Evolutionary conservation across 2,329 filamentous ascomycete species (phyloP).

Genomic region (Cytospora leucostoma): DNA sequence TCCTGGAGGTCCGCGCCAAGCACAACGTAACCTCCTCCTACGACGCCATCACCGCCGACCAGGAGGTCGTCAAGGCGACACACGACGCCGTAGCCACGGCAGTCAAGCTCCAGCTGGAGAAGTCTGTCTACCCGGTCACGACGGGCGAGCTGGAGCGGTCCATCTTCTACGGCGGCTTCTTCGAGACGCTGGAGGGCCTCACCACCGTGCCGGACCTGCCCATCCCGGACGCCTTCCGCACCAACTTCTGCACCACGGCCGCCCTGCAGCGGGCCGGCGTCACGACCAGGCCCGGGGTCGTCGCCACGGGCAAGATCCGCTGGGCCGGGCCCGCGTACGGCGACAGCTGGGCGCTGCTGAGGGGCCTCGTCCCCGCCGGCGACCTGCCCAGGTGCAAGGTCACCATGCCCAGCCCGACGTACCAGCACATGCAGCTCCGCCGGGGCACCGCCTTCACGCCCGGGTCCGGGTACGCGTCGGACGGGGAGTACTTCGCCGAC

Average conservation of each 20-base stretch:
- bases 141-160: conserved; percentile 21
- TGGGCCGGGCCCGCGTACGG: conserved; percentile 10
- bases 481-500: conserved; percentile 56
- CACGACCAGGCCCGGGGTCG: conserved; percentile 3
- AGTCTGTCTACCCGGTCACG: conserved; percentile 10
- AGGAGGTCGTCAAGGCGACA: neutral
- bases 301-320: conserved; percentile 20
- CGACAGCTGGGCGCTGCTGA: conserved; percentile 8
- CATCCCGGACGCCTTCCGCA: conserved; percentile 18
- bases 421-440: conserved; percentile 16
- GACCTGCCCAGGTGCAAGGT: conserved; percentile 13
- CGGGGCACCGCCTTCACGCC: conserved; percentile 12
- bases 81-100: conserved; percentile 6
- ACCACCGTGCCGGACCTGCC: conserved; percentile 4
- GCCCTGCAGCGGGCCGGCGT: conserved; percentile 8
- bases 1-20: conserved; percentile 12
- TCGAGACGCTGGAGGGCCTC: conserved; percentile 17
- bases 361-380: neutral
- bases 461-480: conserved; percentile 29
- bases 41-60: conserved; percentile 2
- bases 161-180: conserved; percentile 22
- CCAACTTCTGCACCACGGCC: conserved; percentile 6
- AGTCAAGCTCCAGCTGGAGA: conserved; percentile 11
- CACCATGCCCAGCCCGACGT: conserved; percentile 13
- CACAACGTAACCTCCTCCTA: conserved; percentile 6